These are phyloP conservation scores for Aspergillus pseudoterreus DNA, from an alignment of 2,329 filamentous ascomycete species.

Conservation along the genomic window DNA sequence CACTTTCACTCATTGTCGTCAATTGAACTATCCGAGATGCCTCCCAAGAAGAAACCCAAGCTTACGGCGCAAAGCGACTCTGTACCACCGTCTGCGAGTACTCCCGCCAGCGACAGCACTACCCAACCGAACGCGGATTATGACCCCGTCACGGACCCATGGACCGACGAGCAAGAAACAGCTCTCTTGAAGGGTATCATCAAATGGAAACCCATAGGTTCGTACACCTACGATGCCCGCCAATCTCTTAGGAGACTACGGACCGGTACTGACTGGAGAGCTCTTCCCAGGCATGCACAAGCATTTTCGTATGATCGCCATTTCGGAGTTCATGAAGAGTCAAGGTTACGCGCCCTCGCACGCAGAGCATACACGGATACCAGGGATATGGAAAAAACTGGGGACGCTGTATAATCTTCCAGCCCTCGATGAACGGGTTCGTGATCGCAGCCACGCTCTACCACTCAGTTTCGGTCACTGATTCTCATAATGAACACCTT, in stretches of 20 bases:
- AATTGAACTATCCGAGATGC: conserved; percentile 23
- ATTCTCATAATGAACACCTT: conserved; percentile 16
- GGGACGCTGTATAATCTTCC: conserved; percentile 78
- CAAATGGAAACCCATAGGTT: conserved; percentile 92
- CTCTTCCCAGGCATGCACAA: conserved; percentile 69
- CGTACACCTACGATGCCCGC: conserved; percentile 14
- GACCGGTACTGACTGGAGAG: conserved; percentile 4
- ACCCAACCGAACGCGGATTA: conserved; percentile 36
- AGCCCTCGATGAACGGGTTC: conserved; percentile 79
- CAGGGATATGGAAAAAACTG: conserved; percentile 89
- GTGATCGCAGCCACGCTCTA: conserved; percentile 24
- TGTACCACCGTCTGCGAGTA: conserved; percentile 24
- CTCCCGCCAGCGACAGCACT: conserved; percentile 27
- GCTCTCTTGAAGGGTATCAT: conserved; percentile 91
- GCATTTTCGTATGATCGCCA: conserved; percentile 86
- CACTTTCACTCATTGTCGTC: too few relatives aligned
- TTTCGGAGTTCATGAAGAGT: conserved; percentile 73
- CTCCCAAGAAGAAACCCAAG: conserved; percentile 62
- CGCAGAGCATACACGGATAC: conserved; percentile 75
- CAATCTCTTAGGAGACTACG: not conserved
- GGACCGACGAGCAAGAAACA: conserved; percentile 94
- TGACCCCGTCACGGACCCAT: conserved; percentile 64
- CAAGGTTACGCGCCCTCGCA: conserved; percentile 69
- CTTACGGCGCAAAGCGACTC: conserved; percentile 27
- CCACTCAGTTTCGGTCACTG: not conserved